Conservation (phyloP, 768 basidiomycete genomes). For the Lenzites betulinus region DNA sequence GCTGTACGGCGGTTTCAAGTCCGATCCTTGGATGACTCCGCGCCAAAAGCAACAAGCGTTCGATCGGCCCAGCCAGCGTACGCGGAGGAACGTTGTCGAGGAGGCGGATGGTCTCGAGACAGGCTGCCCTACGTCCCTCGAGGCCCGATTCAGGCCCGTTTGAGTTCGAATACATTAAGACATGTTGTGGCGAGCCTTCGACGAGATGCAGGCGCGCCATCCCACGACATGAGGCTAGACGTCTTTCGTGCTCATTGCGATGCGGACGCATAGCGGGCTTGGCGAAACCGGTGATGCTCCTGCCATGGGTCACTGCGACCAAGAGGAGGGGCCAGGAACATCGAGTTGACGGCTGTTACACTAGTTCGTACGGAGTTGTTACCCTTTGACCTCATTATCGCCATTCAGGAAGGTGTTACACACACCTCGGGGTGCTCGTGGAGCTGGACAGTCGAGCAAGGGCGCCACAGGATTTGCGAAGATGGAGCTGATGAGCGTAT, state of each 20-base stretch:
- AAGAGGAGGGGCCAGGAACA: background rate
- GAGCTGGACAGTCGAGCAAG: no score
- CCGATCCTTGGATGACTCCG: background rate
- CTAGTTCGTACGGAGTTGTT: no score
- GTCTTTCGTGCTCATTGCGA: background rate
- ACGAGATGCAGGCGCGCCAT: background rate
- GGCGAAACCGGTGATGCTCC: background rate
- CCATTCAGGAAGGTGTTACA: no score
- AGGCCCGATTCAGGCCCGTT: background rate
- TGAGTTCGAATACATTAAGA: no score
- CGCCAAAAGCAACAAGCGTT: background rate
- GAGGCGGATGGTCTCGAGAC: background rate
- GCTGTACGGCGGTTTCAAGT: background rate
- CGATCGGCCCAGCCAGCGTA: background rate
- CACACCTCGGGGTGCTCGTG: no score
- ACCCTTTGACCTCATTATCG: no score
- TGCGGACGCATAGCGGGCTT: background rate
- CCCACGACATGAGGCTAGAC: background rate
- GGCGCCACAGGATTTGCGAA: no score
- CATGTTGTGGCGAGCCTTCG: background rate
- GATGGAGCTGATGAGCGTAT: no score
- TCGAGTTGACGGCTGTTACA: background rate
- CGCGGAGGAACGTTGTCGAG: background rate
- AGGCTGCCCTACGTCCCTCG: background rate
- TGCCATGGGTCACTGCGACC: background rate